Evolutionary conservation across 2,329 filamentous ascomycete species (phyloP).

Genomic region (Dactylonectria macrodidyma): DNA sequence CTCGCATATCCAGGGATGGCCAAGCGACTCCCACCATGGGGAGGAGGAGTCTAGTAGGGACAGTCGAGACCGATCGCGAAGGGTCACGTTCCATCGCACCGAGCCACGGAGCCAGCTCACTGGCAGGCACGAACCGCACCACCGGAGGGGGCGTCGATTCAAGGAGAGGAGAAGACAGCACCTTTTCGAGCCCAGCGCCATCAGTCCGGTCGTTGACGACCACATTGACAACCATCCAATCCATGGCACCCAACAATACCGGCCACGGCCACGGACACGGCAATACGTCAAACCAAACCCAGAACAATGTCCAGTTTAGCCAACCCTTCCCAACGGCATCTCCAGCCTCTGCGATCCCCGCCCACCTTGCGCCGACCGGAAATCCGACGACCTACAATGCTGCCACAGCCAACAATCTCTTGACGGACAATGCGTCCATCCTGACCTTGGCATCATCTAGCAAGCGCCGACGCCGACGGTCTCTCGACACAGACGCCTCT

Average conservation of each 20-base stretch:
- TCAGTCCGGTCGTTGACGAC: slow-evolving; percentile 87
- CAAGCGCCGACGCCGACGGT: slow-evolving; percentile 82
- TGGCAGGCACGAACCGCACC: slow-evolving; percentile 82
- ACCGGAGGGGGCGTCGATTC: slow-evolving; percentile 76
- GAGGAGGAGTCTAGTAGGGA: slow-evolving; percentile 82
- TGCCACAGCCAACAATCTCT: slow-evolving; percentile 85
- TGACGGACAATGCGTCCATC: slow-evolving; percentile 90
- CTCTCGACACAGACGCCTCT: slow-evolving; percentile 88
- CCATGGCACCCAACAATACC: slow-evolving; percentile 72
- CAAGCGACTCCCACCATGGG: slow-evolving; percentile 71
- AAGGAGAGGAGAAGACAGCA: slow-evolving; percentile 80
- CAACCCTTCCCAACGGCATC: slow-evolving; percentile 76
- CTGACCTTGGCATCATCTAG: slow-evolving; percentile 87
- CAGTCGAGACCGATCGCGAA: slow-evolving; percentile 87
- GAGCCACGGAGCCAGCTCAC: slow-evolving; percentile 77
- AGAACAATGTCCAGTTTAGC: slow-evolving; percentile 71
- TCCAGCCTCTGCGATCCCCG: slow-evolving; percentile 80
- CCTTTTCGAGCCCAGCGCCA: slow-evolving; percentile 86
- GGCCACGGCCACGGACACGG: slow-evolving; percentile 50
- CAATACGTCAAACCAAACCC: slow-evolving; percentile 50
- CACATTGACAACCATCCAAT: slow-evolving; percentile 89
- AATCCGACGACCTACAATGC: slow-evolving; percentile 81
- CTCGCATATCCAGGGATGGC: slow-evolving; percentile 73
- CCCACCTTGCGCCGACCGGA: slow-evolving; percentile 72
- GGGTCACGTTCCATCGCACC: slow-evolving; percentile 82